Evolutionary conservation across 2,329 filamentous ascomycete species (phyloP).

Genomic region (Blumeria hordei): DNA sequence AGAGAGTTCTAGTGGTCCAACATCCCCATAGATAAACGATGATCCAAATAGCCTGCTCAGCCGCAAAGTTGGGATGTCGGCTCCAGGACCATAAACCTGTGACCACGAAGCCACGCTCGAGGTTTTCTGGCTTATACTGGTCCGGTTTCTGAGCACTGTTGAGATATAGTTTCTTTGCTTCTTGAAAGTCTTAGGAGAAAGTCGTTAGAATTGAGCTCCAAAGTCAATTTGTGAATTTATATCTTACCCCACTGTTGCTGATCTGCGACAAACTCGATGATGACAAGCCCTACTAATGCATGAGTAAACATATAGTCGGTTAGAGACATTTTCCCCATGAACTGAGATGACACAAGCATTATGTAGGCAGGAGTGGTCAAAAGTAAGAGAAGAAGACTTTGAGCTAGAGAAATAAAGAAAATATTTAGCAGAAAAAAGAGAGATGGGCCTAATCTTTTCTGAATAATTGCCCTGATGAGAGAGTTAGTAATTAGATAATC

Average conservation of each 20-base stretch:
- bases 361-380: constrained; percentile 67
- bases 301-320: constrained; percentile 34
- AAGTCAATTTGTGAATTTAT: background rate
- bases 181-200: constrained; percentile 39
- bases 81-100: constrained; percentile 70
- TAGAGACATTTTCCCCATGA: constrained; percentile 26
- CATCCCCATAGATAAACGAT: constrained; percentile 73
- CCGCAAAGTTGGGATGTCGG: constrained; percentile 83
- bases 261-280: constrained; percentile 62
- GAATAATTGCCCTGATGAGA: constrained; percentile 38
- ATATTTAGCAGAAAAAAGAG: constrained; percentile 70
- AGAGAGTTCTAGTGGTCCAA: constrained; percentile 41
- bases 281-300: constrained; percentile 28
- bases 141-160: constrained; percentile 45
- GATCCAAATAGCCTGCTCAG: constrained; percentile 81
- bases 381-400: constrained; percentile 59
- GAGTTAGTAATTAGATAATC: background rate
- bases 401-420: constrained; percentile 65
- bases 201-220: too few relatives aligned
- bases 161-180: constrained; percentile 54
- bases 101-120: constrained; percentile 75
- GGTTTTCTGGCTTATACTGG: constrained; percentile 42
- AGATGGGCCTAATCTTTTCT: constrained; percentile 30
- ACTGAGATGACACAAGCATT: constrained; percentile 46
- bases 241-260: constrained; percentile 68